A percentile compares a stretch with the other conserved stretches of the same genome.
phyloP scores from a whole-genome alignment of 768 basidiomycete species.

The Lyophyllum atratum region DNA sequence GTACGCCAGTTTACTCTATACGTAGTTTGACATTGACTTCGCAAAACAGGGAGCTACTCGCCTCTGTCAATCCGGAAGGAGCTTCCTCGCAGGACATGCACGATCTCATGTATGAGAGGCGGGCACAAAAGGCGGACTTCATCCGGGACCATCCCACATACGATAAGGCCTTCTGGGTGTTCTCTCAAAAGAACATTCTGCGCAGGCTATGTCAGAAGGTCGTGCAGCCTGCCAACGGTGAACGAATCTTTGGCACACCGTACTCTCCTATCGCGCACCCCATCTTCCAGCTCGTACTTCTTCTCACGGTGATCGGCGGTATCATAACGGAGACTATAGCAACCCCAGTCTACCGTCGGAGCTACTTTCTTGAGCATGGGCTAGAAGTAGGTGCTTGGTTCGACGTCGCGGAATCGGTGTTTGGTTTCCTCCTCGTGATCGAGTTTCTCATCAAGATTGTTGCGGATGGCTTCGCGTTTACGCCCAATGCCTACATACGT shows the following conservation, averaged over 20 bases:
- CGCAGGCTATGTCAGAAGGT: conserved; percentile 80
- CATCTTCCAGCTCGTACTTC: conserved; percentile 72
- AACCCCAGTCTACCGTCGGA: conserved; percentile 79
- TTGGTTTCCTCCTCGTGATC: conserved; percentile 69
- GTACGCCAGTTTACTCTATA: conserved; percentile 43
- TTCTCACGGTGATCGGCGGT: conserved; percentile 76
- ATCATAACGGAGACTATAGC: conserved; percentile 84
- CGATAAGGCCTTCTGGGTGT: conserved; percentile 88
- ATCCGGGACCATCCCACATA: conserved; percentile 87
- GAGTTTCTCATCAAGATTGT: conserved; percentile 91
- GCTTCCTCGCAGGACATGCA: conserved; percentile 51
- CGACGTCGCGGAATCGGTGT: conserved; percentile 73
- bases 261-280: conserved; percentile 66
- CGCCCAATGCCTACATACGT: conserved; percentile 88
- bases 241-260: conserved; percentile 83
- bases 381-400: conserved; percentile 80
- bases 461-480: conserved; percentile 90
- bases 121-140: conserved; percentile 82
- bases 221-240: conserved; percentile 80
- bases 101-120: conserved; percentile 68
- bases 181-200: conserved; percentile 75
- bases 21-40: neutral
- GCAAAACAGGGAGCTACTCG: conserved; percentile 63
- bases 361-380: conserved; percentile 65
- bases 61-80: conserved; percentile 58